A percentile compares a stretch with the other conserved stretches of the same genome.
These are phyloP conservation scores for Amphicarpaea edgeworthii DNA, from an alignment of 306 rosid species.

Conservation along the genomic window DNA sequence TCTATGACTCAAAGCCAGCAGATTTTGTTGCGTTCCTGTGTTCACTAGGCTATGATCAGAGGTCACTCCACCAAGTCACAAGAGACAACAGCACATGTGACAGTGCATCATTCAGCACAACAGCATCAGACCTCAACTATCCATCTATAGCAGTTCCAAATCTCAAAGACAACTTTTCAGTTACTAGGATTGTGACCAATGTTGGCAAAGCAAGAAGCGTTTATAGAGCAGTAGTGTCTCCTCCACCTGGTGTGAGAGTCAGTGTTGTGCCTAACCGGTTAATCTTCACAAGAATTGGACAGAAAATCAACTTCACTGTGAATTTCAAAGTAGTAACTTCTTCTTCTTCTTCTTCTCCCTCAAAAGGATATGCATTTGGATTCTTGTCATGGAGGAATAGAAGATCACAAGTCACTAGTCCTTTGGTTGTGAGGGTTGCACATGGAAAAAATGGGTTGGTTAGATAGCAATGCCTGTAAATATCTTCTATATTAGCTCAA, in stretches of 20 bases:
- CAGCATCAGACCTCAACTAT: conserved; percentile 72
- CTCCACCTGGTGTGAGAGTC: conserved; percentile 74
- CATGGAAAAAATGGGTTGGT: conserved; percentile 54
- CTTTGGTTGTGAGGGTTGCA: conserved; percentile 69
- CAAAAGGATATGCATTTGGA: conserved; percentile 80
- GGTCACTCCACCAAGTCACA: conserved; percentile 71
- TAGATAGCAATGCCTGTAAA: conserved; percentile 52
- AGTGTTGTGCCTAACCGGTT: conserved; percentile 65
- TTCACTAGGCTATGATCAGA: conserved; percentile 67
- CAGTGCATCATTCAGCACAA: conserved; percentile 51
- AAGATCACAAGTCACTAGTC: conserved; percentile 69
- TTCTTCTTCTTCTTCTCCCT: too few species aligned
- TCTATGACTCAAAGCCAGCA: conserved; percentile 66
- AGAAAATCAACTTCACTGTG: conserved; percentile 74
- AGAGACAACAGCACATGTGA: conserved; percentile 73
- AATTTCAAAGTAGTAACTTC: conserved; percentile 67
- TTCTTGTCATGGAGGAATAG: conserved; percentile 69
- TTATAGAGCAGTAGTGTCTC: conserved; percentile 63
- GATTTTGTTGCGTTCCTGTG: conserved; percentile 76
- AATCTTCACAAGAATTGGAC: conserved; percentile 58
- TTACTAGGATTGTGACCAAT: conserved; percentile 73
- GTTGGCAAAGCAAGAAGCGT: conserved; percentile 66
- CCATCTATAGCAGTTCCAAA: conserved; percentile 78
- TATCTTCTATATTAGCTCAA: conserved; percentile 38
- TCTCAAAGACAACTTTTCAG: conserved; percentile 60